Percentiles rank a stretch among this genome's conserved stretches.
Conservation (phyloP, 352 stramenopile species). For the Globisporangium nodosum region DNA sequence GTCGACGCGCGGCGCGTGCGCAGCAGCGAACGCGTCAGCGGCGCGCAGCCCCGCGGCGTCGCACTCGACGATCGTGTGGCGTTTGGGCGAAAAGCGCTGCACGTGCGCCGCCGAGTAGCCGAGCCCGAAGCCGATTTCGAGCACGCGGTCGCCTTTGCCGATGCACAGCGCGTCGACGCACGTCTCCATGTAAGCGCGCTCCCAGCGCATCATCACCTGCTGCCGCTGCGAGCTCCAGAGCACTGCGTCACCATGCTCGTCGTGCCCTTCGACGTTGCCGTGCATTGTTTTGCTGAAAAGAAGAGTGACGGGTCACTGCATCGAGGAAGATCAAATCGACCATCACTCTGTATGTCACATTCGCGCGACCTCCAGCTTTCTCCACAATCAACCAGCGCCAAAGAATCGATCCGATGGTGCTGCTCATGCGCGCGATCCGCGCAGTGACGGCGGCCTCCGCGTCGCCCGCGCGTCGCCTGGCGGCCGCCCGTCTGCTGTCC, state of each 20-base stretch:
- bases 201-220: constrained; percentile 90
- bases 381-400: neutral
- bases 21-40: constrained; percentile 40
- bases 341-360: neutral
- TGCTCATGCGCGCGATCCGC: constrained; percentile 40
- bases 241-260: constrained; percentile 36
- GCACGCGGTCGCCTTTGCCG: constrained; percentile 35
- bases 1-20: constrained; percentile 21
- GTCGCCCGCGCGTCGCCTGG: constrained; percentile 11
- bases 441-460: constrained; percentile 15
- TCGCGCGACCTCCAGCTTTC: neutral
- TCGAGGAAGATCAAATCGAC: neutral
- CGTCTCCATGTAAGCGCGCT: constrained; percentile 72
- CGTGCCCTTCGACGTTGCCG: constrained; percentile 38
- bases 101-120: constrained; percentile 76
- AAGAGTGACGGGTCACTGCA: too few relatives aligned
- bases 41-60: constrained; percentile 48
- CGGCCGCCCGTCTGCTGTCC: constrained; percentile 21
- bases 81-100: constrained; percentile 41
- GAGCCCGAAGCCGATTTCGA: constrained; percentile 86
- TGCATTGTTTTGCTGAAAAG: constrained; percentile 14
- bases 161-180: constrained; percentile 66
- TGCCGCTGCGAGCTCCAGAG: constrained; percentile 67
- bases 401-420: constrained; percentile 30
- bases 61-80: constrained; percentile 80